Evolutionary conservation across 1,284 basidiomycete genomes (phyloP), one percentile per base, ranked within the genome.

Genomic region (Malassezia sympodialis): DNA sequence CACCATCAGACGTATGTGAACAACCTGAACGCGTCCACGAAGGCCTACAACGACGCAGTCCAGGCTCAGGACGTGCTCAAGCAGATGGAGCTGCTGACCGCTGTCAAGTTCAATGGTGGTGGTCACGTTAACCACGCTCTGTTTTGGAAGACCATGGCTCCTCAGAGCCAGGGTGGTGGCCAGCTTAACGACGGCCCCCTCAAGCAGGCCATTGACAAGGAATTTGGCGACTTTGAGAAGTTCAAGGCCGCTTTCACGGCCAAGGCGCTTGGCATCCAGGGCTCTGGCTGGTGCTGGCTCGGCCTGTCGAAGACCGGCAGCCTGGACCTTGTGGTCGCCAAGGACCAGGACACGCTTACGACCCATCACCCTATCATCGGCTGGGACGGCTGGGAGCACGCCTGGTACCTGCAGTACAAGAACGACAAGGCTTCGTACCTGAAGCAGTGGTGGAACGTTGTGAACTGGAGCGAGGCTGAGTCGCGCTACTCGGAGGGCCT

Each of bases 281-380:
- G 93, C 43, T 90, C 87, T 61, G 94, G 93, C 19, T 98, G 93
- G 94, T 91, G 90, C 48, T 96, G 93, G 93, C 81, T 96, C 49
- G 63, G 63, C 17, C 63, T 65, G 58, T 67, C 63, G 51, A 58
- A 67, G 60, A 64, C 59, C 47, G 62, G 86, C 78, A 85, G 82
- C 76, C 83, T 96, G 41, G 89, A 93, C 58, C 63, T 66, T 14
- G 56, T 85, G 53, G 91, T 90, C 35, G 96, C 93, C 26, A 79
- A 89, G 32, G 96, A 98, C 80, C 94, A 98, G 79, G 94, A 98
- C 76, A 94, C 94, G 48, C 80, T 96, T 51, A 81, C 94, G 62
- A 72, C 79, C 76, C 88, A 91, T 77, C 80, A 82, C 31, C 90
- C 93, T 34, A 84, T 98, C 73, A 83, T 98, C 72, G 94, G 93